phyloP scores from a whole-genome alignment of 2,329 filamentous ascomycete species.

The Ilyonectria mors-panacis region DNA sequence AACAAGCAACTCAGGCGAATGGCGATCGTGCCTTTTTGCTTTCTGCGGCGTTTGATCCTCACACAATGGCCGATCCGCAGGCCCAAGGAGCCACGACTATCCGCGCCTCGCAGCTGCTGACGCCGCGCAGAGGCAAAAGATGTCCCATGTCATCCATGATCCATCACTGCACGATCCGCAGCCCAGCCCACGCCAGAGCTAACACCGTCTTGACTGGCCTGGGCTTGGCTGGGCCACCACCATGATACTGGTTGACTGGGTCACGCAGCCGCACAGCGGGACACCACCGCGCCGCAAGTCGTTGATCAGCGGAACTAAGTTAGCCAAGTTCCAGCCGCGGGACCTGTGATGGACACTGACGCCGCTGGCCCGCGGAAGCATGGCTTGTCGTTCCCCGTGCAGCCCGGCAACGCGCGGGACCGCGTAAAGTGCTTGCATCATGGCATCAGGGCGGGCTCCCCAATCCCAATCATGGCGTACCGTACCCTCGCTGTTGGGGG shows the following conservation, averaged over 20 bases:
- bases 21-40: neutral
- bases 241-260: neutral
- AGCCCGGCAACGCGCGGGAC: constrained; percentile 8
- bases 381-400: neutral
- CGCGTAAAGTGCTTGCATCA: constrained; percentile 34
- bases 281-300: neutral
- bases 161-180: neutral
- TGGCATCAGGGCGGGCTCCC: constrained; percentile 18
- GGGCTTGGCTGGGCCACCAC: constrained; percentile 4
- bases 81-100: neutral
- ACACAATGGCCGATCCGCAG: constrained; percentile 1
- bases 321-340: neutral
- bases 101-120: neutral
- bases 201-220: neutral
- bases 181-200: constrained; percentile 3
- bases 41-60: neutral
- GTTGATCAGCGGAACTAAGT: constrained; percentile 18
- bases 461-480: neutral
- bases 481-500: neutral
- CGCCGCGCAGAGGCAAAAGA: too few species aligned
- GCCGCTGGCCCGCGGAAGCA: neutral
- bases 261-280: constrained; percentile 2
- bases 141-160: too few species aligned
- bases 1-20: neutral
- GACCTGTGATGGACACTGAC: neutral